Evolutionary conservation across 106 monocot species (phyloP).

Genomic region (Platanthera guangdongensis): DNA sequence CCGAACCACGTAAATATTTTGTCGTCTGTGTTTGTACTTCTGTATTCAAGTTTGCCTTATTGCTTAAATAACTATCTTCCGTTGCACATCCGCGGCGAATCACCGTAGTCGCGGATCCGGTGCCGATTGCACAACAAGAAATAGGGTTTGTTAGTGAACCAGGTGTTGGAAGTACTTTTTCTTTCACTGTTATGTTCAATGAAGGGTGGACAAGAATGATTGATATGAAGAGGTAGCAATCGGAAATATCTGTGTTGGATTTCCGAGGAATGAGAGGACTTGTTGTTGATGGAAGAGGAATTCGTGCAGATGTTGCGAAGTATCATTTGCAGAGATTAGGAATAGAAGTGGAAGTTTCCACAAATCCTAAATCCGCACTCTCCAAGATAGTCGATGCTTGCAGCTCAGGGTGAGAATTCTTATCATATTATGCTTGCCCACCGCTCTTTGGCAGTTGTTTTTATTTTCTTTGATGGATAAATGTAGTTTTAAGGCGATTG

Average conservation of each 20-base stretch:
- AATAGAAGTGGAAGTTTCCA: conserved; percentile 40
- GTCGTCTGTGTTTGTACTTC: too few relatives aligned
- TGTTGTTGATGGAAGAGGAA: conserved; percentile 49
- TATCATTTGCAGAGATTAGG: conserved; percentile 73
- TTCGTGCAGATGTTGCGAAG: conserved; percentile 57
- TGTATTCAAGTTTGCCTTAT: too few relatives aligned
- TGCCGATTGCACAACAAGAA: too few relatives aligned
- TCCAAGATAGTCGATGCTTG: conserved; percentile 40
- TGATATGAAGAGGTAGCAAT: conserved; percentile 44
- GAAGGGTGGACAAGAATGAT: conserved; percentile 27
- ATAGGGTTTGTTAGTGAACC: conserved; percentile 69
- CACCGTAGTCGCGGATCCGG: too few relatives aligned
- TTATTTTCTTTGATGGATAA: too few relatives aligned
- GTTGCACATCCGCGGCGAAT: too few relatives aligned
- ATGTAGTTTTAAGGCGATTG: too few relatives aligned
- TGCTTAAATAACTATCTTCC: too few relatives aligned
- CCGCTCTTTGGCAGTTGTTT: too few relatives aligned
- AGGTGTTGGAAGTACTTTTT: conserved; percentile 66
- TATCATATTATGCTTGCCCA: too few relatives aligned
- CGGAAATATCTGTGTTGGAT: conserved; percentile 29
- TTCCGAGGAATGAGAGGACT: conserved; percentile 71
- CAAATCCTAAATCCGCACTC: conserved; percentile 25
- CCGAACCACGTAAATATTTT: too few relatives aligned
- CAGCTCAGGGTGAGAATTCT: conserved; percentile 32
- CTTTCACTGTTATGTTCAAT: conserved; percentile 52